phyloP scores from a whole-genome alignment of 2,329 filamentous ascomycete genomes.

The Trichoderma sp. region DNA sequence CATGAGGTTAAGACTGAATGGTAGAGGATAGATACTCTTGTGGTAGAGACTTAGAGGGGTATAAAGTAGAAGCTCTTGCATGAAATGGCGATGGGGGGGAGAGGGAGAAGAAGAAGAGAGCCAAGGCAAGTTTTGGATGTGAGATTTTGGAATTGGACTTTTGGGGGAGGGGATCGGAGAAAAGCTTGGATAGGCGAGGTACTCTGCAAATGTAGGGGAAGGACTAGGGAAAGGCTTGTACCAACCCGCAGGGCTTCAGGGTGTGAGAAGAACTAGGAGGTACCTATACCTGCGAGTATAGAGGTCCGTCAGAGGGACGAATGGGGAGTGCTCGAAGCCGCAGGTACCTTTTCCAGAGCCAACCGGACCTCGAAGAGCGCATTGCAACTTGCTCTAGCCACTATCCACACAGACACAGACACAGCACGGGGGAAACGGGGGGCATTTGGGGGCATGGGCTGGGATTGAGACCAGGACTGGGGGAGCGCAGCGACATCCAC shows the following conservation, averaged over 20 bases:
- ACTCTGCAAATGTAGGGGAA: slow-evolving; percentile 11
- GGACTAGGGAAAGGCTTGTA: slow-evolving; percentile 4
- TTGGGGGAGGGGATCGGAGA: slow-evolving; percentile 18
- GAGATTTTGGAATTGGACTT: slow-evolving; percentile 18
- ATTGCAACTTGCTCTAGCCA: background rate
- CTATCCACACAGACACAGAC: background rate
- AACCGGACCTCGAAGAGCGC: background rate
- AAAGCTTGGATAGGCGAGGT: slow-evolving; percentile 17
- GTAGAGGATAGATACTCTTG: background rate
- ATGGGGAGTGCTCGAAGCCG: background rate
- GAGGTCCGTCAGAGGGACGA: background rate
- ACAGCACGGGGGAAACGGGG: slow-evolving; percentile 13
- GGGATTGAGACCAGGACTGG: slow-evolving; percentile 1
- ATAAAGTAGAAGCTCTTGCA: background rate
- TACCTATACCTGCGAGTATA: background rate
- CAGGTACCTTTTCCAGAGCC: slow-evolving; percentile 7
- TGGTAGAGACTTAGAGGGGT: background rate
- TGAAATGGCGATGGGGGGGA: background rate
- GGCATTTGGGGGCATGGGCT: background rate
- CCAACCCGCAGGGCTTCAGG: slow-evolving; percentile 1
- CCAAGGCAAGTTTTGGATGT: slow-evolving; percentile 7
- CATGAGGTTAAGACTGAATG: background rate
- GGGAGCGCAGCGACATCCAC: background rate
- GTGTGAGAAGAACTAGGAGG: background rate
- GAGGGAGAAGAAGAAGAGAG: slow-evolving; percentile 13